Evolutionary conservation across 2,329 filamentous ascomycete genomes (phyloP), one percentile per base, ranked within the genome.

Genomic region (Fusarium robinianum): DNA sequence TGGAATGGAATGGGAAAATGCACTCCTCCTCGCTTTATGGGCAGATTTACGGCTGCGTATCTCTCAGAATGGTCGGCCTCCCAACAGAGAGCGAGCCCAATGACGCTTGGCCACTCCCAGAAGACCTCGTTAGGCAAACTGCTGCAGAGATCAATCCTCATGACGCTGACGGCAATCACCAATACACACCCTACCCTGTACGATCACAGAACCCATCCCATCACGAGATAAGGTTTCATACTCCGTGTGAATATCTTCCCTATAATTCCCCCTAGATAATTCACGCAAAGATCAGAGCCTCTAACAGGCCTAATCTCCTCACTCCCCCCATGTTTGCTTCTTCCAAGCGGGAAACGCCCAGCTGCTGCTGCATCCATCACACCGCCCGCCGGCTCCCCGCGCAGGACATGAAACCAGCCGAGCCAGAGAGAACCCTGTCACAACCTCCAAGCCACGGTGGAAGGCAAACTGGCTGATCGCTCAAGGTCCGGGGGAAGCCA

Each of bases 21-120:
- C 6, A 11, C 9, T 30, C 21, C 29, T n/a, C 34, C 11, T 14
- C 12, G 5, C 15, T 39, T 7, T 15, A 4, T 5, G n/a, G n/a
- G n/a, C 10, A 2, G 23, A 12, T 21, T 4, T 30, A 9, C 23
- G 14, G 24, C 16, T 32, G 37, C 27, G 36, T 55, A 45, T 24
- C 34, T n/a, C 21, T 32, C 39, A 49, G 18, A 30, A 47, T 42
- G 54, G 54, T 47, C 41, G 54, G 54, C 54, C 54, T 57, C 54
- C 51, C 44, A 17, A 23, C 29, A n/a, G n/a, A n/a, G n/a, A n/a
- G n/a, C n/a, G n/a, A n/a, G 24, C 4, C 16, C 10, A 16, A 46
- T 53, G 48, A 56, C 52, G 44, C 38, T 27, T 22, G 7, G 22
- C 31, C 42, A 38, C 31, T 14, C 25, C 22, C 25, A 34, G 21